These are phyloP conservation scores for Cordyceps militaris DNA, from an alignment of 2,329 filamentous ascomycete genomes.

Conservation along the genomic window DNA sequence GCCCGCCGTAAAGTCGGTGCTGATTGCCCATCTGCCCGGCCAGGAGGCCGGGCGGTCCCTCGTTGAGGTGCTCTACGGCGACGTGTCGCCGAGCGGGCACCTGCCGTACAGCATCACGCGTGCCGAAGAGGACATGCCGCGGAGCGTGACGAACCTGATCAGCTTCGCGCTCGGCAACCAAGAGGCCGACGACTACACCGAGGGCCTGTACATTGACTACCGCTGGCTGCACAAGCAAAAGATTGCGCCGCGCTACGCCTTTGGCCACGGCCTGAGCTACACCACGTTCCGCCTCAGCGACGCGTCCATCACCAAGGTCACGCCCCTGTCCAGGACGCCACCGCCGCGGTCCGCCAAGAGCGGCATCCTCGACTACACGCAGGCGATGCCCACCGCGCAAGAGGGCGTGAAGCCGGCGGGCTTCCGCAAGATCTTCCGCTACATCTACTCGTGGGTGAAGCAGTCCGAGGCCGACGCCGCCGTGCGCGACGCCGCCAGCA, in stretches of 20 bases:
- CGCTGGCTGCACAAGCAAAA: conserved; percentile 74
- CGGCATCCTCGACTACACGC: conserved; percentile 40
- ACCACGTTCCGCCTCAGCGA: conserved; percentile 60
- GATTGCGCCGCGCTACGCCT: conserved; percentile 73
- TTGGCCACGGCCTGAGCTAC: conserved; percentile 81
- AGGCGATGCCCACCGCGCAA: conserved; percentile 43
- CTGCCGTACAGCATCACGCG: conserved; percentile 84
- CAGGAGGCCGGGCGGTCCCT: conserved; percentile 82
- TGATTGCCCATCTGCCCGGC: conserved; percentile 80
- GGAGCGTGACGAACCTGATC: conserved; percentile 34
- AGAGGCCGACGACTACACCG: conserved; percentile 75
- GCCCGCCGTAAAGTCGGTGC: conserved; percentile 67
- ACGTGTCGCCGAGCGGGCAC: conserved; percentile 68
- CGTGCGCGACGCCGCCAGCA: conserved; percentile 26
- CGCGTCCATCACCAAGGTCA: conserved; percentile 39
- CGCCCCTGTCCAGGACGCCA: conserved; percentile 34
- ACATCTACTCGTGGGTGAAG: conserved; percentile 62
- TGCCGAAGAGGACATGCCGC: conserved; percentile 62
- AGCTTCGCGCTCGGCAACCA: conserved; percentile 49
- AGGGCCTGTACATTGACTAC: conserved; percentile 85
- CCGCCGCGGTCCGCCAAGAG: conserved; percentile 28
- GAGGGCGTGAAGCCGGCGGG: conserved; percentile 51
- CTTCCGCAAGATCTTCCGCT: conserved; percentile 55
- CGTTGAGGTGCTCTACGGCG: conserved; percentile 71
- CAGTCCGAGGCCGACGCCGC: conserved; percentile 33